These are phyloP conservation scores for Dothistroma pini DNA, from an alignment of 2,329 filamentous ascomycete genomes.

Conservation along the genomic window DNA sequence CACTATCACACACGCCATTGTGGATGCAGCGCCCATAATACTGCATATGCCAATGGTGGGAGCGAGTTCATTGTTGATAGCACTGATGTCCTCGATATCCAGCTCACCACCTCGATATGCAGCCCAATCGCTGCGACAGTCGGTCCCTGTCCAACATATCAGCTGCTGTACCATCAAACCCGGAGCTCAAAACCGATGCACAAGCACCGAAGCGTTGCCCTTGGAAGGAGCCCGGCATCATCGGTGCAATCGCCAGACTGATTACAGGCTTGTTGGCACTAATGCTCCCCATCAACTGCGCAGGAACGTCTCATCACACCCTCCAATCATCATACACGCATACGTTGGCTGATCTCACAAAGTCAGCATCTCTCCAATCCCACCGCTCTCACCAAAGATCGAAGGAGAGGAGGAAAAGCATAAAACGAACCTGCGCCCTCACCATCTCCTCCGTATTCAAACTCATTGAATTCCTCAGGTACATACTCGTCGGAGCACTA, in stretches of 20 bases:
- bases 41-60: constrained; percentile 61
- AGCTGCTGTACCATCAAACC: neutral
- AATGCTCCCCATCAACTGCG: constrained; percentile 71
- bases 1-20: constrained; percentile 54
- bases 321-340: constrained; percentile 39
- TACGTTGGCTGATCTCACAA: constrained; percentile 1
- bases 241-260: constrained; percentile 67
- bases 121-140: constrained; percentile 72
- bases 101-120: constrained; percentile 61
- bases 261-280: constrained; percentile 70
- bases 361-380: too few species aligned
- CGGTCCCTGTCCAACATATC: constrained; percentile 48
- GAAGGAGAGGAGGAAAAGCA: constrained; percentile 44
- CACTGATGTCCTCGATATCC: constrained; percentile 68
- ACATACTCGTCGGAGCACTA: constrained; percentile 70
- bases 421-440: constrained; percentile 58
- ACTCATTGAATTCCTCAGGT: constrained; percentile 68
- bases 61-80: constrained; percentile 68
- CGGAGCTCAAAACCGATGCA: neutral
- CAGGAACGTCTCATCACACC: constrained; percentile 71
- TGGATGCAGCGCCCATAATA: constrained; percentile 57
- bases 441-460: constrained; percentile 82
- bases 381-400: too few species aligned
- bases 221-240: constrained; percentile 67
- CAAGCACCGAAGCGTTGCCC: constrained; percentile 64